Percentiles rank a stretch among this genome's conserved stretches.
phyloP scores from a whole-genome alignment of 148 eudicot genomes.

The Chenopodium formosanum region DNA sequence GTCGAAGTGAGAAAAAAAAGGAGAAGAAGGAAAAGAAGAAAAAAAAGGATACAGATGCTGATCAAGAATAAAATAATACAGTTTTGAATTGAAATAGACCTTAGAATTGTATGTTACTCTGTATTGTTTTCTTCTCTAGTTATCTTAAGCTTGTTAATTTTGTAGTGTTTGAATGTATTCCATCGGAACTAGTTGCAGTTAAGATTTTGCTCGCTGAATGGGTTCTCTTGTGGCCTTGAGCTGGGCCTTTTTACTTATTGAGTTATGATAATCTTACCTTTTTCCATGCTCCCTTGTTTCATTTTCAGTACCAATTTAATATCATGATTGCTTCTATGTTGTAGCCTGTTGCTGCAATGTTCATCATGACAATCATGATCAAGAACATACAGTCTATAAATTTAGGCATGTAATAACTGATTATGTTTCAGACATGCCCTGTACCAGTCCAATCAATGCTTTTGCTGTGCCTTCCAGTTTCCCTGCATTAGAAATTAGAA shows the following conservation, averaged over 20 bases:
- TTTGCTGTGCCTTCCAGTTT: not conserved
- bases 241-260: not conserved
- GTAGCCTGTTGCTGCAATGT: not conserved
- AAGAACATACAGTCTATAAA: not conserved
- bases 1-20: conserved; percentile 50
- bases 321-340: not conserved
- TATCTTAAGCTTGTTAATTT: conserved; percentile 16
- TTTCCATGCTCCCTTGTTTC: not conserved
- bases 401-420: not conserved
- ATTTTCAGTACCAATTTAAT: not conserved
- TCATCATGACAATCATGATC: too few species aligned
- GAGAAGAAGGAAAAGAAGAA: conserved; percentile 71
- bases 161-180: conserved; percentile 21
- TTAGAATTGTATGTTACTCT: conserved; percentile 30
- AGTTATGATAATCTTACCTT: conserved; percentile 8
- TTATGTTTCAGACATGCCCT: not conserved
- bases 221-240: conserved; percentile 3
- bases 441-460: not conserved
- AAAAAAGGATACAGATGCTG: conserved; percentile 61
- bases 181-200: conserved; percentile 12
- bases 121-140: conserved; percentile 1
- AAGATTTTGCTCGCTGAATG: conserved; percentile 14
- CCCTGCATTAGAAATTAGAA: too few species aligned
- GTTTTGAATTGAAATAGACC: conserved; percentile 16
- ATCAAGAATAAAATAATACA: conserved; percentile 35